These are phyloP conservation scores for Cladosporium velox DNA, from an alignment of 2,329 filamentous ascomycete genomes.

Conservation along the genomic window DNA sequence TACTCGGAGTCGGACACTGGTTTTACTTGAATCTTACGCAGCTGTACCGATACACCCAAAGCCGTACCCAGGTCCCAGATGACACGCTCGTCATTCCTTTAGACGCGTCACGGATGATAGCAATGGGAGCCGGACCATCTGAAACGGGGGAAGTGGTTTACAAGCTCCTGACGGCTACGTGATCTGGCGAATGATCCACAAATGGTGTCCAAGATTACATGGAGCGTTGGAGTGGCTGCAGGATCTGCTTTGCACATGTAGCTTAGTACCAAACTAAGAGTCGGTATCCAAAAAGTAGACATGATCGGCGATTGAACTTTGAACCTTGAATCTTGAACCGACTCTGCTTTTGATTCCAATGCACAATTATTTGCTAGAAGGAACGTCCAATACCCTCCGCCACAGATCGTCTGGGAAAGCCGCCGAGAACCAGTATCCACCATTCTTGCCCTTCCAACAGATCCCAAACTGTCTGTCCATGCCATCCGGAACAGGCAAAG, in stretches of 20 bases:
- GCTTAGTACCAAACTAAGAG: too few relatives aligned
- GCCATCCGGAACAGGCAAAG: background rate
- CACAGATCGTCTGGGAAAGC: background rate
- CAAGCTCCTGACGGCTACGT: background rate
- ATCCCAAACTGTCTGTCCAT: slow-evolving; percentile 1
- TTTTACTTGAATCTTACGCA: background rate
- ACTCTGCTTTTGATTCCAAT: too few relatives aligned
- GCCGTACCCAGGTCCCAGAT: too few relatives aligned
- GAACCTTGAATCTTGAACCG: too few relatives aligned
- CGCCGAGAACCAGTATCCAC: slow-evolving; percentile 15
- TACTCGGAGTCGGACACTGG: background rate
- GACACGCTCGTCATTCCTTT: background rate
- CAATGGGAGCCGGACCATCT: background rate
- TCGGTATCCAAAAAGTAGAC: too few relatives aligned
- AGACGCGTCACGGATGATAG: background rate
- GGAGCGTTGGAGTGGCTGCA: too few relatives aligned
- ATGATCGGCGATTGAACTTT: too few relatives aligned
- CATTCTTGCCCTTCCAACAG: background rate
- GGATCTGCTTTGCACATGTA: too few relatives aligned
- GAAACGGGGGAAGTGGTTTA: background rate
- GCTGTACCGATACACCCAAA: background rate
- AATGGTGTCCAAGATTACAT: too few relatives aligned
- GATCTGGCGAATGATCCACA: too few relatives aligned
- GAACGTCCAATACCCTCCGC: background rate
- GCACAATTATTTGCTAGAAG: too few relatives aligned